phyloP scores from a whole-genome alignment of 805 yeast genomes.

The Pichia deserticola region DNA sequence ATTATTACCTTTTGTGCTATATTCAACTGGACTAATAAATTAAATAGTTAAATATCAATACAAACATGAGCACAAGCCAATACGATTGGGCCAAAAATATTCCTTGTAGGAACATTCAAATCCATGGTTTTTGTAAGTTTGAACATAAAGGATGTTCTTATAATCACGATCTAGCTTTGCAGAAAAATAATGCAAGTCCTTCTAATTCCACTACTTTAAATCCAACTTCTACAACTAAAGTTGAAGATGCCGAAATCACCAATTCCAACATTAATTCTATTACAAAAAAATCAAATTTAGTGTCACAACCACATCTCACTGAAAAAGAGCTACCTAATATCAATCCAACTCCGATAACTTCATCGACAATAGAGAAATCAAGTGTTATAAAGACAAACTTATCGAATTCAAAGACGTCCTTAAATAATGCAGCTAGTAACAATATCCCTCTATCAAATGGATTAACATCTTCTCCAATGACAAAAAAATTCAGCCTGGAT shows the following conservation, averaged over 20 bases:
- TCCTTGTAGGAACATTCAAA: constrained; percentile 75
- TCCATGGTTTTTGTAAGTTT: constrained; percentile 83
- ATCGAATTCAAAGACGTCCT: constrained; percentile 1
- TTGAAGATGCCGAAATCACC: neutral
- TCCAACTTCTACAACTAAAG: constrained; percentile 7
- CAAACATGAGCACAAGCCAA: constrained; percentile 4
- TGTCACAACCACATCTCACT: too few relatives aligned
- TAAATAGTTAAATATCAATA: neutral
- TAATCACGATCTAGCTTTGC: constrained; percentile 45
- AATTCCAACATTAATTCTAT: neutral
- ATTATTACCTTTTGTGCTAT: too few relatives aligned
- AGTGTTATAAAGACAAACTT: constrained; percentile 5
- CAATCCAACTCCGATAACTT: constrained; percentile 2
- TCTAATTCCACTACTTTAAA: neutral
- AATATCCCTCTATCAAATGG: constrained; percentile 7
- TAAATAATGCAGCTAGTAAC: neutral
- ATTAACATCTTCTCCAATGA: neutral
- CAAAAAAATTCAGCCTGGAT: constrained; percentile 46
- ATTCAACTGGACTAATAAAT: too few relatives aligned
- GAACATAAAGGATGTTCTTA: constrained; percentile 85
- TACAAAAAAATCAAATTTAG: too few relatives aligned
- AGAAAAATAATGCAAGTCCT: neutral
- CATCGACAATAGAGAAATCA: constrained; percentile 3
- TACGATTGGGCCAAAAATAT: constrained; percentile 61
- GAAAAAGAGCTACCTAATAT: neutral